Conservation (phyloP, 192 early-diverging fungal species). For the Chytriomyces sp. region DNA sequence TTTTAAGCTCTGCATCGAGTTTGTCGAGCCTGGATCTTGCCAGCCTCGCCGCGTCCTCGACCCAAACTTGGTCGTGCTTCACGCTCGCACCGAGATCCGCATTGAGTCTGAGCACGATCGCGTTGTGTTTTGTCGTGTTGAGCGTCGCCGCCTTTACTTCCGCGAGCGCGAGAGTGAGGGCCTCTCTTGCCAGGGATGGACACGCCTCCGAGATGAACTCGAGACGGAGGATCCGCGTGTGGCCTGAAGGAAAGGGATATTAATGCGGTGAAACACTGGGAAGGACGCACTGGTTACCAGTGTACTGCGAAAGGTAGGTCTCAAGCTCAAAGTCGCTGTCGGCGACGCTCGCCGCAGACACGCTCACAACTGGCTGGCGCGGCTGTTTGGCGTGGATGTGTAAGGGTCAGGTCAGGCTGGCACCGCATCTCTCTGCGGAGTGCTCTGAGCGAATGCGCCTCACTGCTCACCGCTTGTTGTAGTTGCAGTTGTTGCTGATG, state of each 20-base stretch:
- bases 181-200: conserved; percentile 67
- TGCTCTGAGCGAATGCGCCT: too few relatives aligned
- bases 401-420: too few relatives aligned
- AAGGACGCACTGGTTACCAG: conserved; percentile 42
- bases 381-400: too few relatives aligned
- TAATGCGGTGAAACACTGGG: not conserved
- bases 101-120: conserved; percentile 54
- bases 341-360: not conserved
- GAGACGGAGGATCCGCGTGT: conserved; percentile 68
- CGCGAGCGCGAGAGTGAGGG: conserved; percentile 61
- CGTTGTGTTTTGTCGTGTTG: conserved; percentile 54
- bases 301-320: conserved; percentile 66
- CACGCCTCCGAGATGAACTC: conserved; percentile 76
- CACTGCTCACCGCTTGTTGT: too few relatives aligned
- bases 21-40: conserved; percentile 57
- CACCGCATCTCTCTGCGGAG: too few relatives aligned
- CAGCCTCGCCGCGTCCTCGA: conserved; percentile 46
- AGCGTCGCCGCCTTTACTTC: conserved; percentile 54
- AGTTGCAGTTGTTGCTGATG: too few relatives aligned
- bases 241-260: conserved; percentile 45
- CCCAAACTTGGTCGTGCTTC: conserved; percentile 52
- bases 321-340: conserved; percentile 59
- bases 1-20: conserved; percentile 78
- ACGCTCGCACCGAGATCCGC: conserved; percentile 50
- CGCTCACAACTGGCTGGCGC: not conserved